Evolutionary conservation across 345 rosid genomes (phyloP), one percentile per base, ranked within the genome.

Genomic region (Acer campestre): DNA sequence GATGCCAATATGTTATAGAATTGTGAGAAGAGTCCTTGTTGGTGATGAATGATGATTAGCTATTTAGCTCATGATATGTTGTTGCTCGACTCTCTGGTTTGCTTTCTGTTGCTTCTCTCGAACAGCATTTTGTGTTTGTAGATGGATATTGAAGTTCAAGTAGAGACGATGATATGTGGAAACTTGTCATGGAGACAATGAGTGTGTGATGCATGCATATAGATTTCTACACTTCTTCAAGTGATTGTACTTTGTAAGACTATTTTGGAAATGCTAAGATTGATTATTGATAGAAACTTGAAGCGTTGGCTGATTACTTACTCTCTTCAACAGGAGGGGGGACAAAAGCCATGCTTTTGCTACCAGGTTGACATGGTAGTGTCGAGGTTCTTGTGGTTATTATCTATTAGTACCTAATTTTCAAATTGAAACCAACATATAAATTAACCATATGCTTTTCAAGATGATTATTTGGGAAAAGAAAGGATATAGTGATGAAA

Each of bases 111-210:
- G 44, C 44, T 40, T 40, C 44, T 8, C 10, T 40, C 10, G 44
- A 40, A 40, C 35, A 31, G 0, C 35, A 31, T 40, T 40, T 13
- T 62, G 17, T 58, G 42, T 73, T 7, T 23, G 40, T 61, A 56
- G 22, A 73, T 46, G 46, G 68, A 11, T 58, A 29, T 25, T 61
- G 55, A 73, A 73, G 40, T 73, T 10, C 55, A 22, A 40, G 9
- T 1, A 20, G 23, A 31, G 35, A 31, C 4, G 35, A 61, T 23
- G 68, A 16, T 42, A 31, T 3, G 4, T 31, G 6, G 38, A 40
- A 59, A 42, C 1, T 25, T 59, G 10, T 10, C 6, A n/a, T 44
- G 27, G 48, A n/a, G n/a, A n/a, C n/a, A n/a, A n/a, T n/a, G n/a
- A 38, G 35, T 31, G 35, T 31, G 4, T 31, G 35, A 31, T 31